phyloP scores from a whole-genome alignment of 805 yeast species.

The Blastobotrys peoriensis region DNA sequence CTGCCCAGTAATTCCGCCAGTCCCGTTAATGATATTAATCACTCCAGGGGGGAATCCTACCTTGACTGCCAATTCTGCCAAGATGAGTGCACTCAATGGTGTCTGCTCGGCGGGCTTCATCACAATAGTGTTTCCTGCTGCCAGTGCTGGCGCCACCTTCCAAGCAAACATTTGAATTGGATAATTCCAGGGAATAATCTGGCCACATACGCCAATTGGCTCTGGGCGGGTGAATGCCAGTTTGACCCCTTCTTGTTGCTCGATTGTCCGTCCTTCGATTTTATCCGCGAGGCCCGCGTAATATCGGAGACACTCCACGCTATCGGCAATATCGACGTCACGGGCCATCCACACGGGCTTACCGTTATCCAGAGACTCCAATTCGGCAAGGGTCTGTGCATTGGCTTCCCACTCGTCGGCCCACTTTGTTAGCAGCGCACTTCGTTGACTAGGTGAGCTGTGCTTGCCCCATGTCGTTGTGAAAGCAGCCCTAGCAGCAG shows the following conservation, averaged over 20 bases:
- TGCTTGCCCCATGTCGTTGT: conserved; percentile 56
- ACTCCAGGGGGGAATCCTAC: conserved; percentile 78
- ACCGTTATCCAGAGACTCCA: conserved; percentile 90
- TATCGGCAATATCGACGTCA: conserved; percentile 48
- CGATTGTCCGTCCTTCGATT: conserved; percentile 54
- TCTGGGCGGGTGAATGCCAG: conserved; percentile 66
- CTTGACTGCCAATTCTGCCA: conserved; percentile 50
- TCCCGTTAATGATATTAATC: conserved; percentile 63
- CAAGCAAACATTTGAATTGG: conserved; percentile 69
- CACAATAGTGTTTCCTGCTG: conserved; percentile 70
- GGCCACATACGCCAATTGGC: conserved; percentile 62
- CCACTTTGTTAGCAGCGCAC: conserved; percentile 54
- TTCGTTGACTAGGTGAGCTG: conserved; percentile 55
- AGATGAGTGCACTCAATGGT: conserved; percentile 59
- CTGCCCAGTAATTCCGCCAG: conserved; percentile 62
- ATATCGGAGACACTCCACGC: conserved; percentile 53
- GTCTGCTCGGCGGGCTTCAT: conserved; percentile 73
- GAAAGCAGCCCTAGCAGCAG: conserved; percentile 76
- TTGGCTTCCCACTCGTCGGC: conserved; percentile 75
- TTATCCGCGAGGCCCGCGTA: conserved; percentile 76
- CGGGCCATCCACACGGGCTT: conserved; percentile 47
- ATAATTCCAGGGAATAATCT: conserved; percentile 70
- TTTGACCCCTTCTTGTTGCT: conserved; percentile 53
- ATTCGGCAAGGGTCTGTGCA: conserved; percentile 64
- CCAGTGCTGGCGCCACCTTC: conserved; percentile 80